phyloP scores from a whole-genome alignment of 345 rosid species.

The Citrus reticulata region DNA sequence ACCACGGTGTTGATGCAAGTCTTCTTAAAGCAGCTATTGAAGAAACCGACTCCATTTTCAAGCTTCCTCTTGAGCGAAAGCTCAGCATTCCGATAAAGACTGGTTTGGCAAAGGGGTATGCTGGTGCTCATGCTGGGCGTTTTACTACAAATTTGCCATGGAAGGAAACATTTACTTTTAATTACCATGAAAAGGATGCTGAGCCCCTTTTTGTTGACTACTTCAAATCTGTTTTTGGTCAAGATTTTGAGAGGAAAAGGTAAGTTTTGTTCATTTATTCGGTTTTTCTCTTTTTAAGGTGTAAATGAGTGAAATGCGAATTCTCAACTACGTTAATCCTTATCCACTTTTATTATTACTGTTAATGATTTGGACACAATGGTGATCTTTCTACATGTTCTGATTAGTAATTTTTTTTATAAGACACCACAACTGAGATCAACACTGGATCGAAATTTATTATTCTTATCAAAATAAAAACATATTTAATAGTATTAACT shows the following conservation, averaged over 20 bases:
- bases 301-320: too few species aligned
- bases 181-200: conserved; percentile 16
- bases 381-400: too few species aligned
- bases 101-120: conserved; percentile 35
- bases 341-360: too few species aligned
- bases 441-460: too few species aligned
- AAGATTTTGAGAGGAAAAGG: conserved; percentile 49
- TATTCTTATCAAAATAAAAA: too few species aligned
- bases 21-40: conserved; percentile 36
- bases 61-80: conserved; percentile 40
- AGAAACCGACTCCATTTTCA: conserved; percentile 34
- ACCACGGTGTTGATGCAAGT: conserved; percentile 44
- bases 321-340: too few species aligned
- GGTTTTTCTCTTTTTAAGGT: too few species aligned
- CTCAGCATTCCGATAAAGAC: conserved; percentile 31
- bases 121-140: conserved; percentile 54
- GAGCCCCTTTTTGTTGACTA: conserved; percentile 29
- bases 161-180: conserved; percentile 60
- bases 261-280: conserved; percentile 5
- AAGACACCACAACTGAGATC: too few species aligned
- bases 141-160: conserved; percentile 55
- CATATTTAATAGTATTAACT: too few species aligned
- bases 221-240: conserved; percentile 41
- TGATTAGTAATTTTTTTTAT: too few species aligned
- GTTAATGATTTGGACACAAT: too few species aligned